A percentile compares a stretch with the other conserved stretches of the same genome.
phyloP scores from a whole-genome alignment of 2,329 filamentous ascomycete genomes.

The Zasmidium citrigriseum region DNA sequence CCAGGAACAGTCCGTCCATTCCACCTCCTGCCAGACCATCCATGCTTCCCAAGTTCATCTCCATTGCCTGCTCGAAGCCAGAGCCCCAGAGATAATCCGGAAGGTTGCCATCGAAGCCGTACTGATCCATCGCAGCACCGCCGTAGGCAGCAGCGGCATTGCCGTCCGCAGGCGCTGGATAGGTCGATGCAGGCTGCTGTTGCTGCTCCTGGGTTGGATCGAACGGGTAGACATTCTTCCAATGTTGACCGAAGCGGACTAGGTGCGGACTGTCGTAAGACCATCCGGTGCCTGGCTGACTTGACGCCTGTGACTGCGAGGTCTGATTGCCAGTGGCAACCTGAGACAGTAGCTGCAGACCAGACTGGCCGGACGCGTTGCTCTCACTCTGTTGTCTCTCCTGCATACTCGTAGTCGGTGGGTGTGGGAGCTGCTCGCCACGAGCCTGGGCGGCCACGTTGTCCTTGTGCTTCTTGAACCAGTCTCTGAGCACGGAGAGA shows the following conservation, averaged over 20 bases:
- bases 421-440: conserved; percentile 18
- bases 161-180: conserved; percentile 7
- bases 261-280: not conserved
- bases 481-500: conserved; percentile 46
- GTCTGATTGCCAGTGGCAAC: conserved; percentile 24
- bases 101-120: conserved; percentile 13
- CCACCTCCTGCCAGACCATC: conserved; percentile 32
- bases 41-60: conserved; percentile 36
- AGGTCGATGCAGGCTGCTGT: conserved; percentile 9
- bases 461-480: conserved; percentile 42
- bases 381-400: conserved; percentile 3
- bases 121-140: conserved; percentile 3
- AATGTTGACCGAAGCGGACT: not conserved
- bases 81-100: conserved; percentile 34
- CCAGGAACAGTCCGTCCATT: conserved; percentile 35
- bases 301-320: not conserved
- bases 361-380: conserved; percentile 14
- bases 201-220: not conserved
- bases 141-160: conserved; percentile 1
- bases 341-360: conserved; percentile 28
- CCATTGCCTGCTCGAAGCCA: conserved; percentile 39
- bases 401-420: conserved; percentile 10
- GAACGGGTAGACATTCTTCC: not conserved
- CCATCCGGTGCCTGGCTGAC: not conserved
- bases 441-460: conserved; percentile 24